Base-by-base conservation (phyloP, 495 filamentous ascomycete species). In the Patellaria atrata region DNA sequence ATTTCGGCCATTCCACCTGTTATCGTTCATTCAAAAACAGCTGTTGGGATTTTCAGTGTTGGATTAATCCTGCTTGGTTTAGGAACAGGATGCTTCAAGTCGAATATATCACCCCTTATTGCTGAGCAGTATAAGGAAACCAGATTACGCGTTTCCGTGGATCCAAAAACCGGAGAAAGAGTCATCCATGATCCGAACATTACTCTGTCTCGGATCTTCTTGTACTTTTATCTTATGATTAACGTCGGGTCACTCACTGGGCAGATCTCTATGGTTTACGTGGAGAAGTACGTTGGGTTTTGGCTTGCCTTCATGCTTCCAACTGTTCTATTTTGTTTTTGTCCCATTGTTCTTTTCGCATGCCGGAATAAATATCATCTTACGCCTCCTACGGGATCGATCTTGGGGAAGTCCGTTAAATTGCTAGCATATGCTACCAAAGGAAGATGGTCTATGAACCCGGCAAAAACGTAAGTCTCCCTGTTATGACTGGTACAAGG, bases 251-350 rank as follows among this genome's bases (percentile, higher is more conserved):
- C 73, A 1, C 47, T 80, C 12, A 22, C 64, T 18, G 75, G 67
- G 2, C 55, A 59, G 27, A 52, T 70, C 15, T 50, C 45, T 21
- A 70, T 77, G 71, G 68, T 71, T 18, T 79, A 79, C 47, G 68
- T 70, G 5, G 77, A 80, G 57, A 68, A 76, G 38, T 80, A 79
- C 35, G 73, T 83, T 36, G 79, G 79, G 14, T 85, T 82, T 60
- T 85, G 70, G 64, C 62, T 82, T n/a, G 62, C 75, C 1, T 82
- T 54, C 44, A 52, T 50, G 11, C 40, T 50, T 23, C 43, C 47
- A 1, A 50, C 43, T 17, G 13, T 50, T 28, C 29, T 34, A 18
- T 43, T 50, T 37, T 19, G 37, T 17, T 33, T 18, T n/a, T 14
- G 20, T 6, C 19, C 44, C 8, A 38, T 44, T 7, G 44, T 46